These are phyloP conservation scores for Brassica balearica DNA, from an alignment of 441 rosid genomes.

Conservation along the genomic window DNA sequence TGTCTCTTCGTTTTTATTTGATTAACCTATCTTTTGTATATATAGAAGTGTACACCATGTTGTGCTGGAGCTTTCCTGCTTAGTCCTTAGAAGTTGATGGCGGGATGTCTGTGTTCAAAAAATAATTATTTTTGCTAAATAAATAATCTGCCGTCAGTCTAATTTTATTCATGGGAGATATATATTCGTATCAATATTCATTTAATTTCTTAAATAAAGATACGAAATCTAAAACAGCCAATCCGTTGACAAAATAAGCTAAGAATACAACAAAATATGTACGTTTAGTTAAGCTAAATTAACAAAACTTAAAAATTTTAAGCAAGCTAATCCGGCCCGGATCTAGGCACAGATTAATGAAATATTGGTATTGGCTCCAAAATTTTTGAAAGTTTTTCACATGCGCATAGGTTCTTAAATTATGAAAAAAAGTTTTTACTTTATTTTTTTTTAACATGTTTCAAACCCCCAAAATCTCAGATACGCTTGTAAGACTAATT, in stretches of 20 bases:
- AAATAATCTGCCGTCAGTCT: conserved; percentile 39
- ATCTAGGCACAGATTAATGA: no score
- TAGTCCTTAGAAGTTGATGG: no score
- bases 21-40: neutral
- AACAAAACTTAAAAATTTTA: neutral
- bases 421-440: no score
- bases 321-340: neutral
- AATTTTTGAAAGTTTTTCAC: no score
- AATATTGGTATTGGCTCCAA: no score
- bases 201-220: neutral
- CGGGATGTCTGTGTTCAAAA: neutral
- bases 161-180: conserved; percentile 48
- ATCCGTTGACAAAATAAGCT: neutral
- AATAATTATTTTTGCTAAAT: neutral
- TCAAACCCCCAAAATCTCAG: no score
- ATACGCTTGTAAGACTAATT: neutral
- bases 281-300: neutral
- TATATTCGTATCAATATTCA: neutral
- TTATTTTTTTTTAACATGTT: no score
- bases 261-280: neutral
- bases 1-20: neutral
- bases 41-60: neutral
- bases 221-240: neutral
- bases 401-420: no score
- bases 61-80: neutral